Conservation (phyloP, 148 eudicot genomes). For the Vaccinium macrocarpon region DNA sequence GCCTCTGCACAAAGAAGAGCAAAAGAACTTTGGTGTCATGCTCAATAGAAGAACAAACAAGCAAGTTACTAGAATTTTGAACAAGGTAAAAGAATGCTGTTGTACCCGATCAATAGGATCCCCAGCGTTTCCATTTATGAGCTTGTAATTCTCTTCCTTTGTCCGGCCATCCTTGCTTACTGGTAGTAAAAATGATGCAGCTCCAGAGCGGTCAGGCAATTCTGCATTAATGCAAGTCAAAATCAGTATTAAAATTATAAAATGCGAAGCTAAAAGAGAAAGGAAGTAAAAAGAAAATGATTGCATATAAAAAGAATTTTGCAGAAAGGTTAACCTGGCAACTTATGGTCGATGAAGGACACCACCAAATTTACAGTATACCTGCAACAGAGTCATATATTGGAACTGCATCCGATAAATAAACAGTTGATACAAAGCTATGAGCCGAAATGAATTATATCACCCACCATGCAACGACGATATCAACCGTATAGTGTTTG, state of each 20-base stretch:
- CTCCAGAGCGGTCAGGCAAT: constrained; percentile 72
- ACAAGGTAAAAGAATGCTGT: neutral
- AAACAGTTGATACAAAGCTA: neutral
- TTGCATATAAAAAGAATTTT: neutral
- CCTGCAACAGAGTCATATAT: constrained; percentile 39
- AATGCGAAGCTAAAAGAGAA: neutral
- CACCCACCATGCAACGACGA: constrained; percentile 78
- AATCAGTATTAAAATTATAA: neutral
- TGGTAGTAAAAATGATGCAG: constrained; percentile 56
- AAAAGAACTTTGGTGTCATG: neutral
- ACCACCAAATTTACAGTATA: constrained; percentile 94
- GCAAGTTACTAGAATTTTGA: neutral
- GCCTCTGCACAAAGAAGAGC: constrained; percentile 51
- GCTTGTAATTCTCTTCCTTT: constrained; percentile 80
- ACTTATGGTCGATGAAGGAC: constrained; percentile 72
- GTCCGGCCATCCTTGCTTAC: constrained; percentile 66
- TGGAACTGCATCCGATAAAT: constrained; percentile 2
- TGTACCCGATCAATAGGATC: constrained; percentile 77
- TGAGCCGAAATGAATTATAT: neutral
- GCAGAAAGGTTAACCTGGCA: constrained; percentile 59
- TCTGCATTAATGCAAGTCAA: constrained; percentile 40
- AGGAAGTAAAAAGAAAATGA: neutral
- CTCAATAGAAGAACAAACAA: neutral
- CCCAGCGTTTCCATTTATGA: constrained; percentile 68
- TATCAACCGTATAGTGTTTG: constrained; percentile 93